phyloP scores from a whole-genome alignment of 768 basidiomycete genomes.

The Tylopilus plumbeoviolaceoides region DNA sequence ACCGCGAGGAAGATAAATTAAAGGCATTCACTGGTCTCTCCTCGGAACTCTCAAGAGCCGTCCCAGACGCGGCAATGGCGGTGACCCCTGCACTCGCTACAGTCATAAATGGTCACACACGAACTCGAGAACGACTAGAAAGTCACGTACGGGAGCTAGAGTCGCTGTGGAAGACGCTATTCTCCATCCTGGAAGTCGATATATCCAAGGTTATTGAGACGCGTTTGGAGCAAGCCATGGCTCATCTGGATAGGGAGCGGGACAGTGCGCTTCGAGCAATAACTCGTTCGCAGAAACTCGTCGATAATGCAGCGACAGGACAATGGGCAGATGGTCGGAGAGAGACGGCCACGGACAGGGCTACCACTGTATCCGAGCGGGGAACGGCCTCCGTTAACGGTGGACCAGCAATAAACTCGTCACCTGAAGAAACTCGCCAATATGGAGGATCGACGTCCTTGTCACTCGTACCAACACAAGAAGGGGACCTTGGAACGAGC shows the following conservation, averaged over 20 bases:
- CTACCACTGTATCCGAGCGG: conserved; percentile 11
- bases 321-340: conserved; percentile 13
- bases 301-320: conserved; percentile 5
- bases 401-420: conserved; percentile 1
- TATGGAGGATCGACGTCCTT: conserved; percentile 9
- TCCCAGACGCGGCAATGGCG: conserved; percentile 37
- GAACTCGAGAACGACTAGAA: conserved; percentile 41
- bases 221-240: conserved; percentile 31
- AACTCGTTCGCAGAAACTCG: conserved; percentile 16
- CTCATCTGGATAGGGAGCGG: conserved; percentile 31
- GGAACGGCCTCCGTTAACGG: conserved; percentile 6
- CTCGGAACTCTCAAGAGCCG: conserved; percentile 42
- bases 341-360: conserved; percentile 13
- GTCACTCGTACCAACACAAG: conserved; percentile 14
- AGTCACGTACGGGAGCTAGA: conserved; percentile 38
- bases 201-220: conserved; percentile 37
- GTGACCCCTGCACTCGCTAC: conserved; percentile 46
- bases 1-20: conserved; percentile 44
- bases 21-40: conserved; percentile 49
- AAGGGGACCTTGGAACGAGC: conserved; percentile 20
- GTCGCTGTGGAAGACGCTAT: conserved; percentile 44
- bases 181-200: conserved; percentile 39
- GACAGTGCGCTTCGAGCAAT: conserved; percentile 21
- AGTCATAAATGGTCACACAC: conserved; percentile 39
- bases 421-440: conserved; percentile 14